Conservation (phyloP, 164 flowering plant species). For the Chimonanthus praecox region DNA sequence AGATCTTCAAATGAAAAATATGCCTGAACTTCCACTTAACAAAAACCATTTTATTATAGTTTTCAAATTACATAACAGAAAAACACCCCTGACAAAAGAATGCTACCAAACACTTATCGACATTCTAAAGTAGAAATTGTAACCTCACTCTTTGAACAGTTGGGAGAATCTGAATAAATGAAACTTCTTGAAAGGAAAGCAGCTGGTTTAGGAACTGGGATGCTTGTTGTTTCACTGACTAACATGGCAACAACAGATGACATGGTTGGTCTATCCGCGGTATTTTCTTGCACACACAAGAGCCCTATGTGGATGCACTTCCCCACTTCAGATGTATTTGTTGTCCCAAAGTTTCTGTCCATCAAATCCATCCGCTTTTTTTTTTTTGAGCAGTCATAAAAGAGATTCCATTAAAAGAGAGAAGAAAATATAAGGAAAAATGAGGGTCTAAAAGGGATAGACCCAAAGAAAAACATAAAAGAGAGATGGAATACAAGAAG, state of each 20-base stretch:
- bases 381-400: too few relatives aligned
- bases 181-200: slow-evolving; percentile 17
- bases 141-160: neutral
- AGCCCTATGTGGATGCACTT: slow-evolving; percentile 4
- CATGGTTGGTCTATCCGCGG: slow-evolving; percentile 8
- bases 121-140: neutral
- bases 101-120: neutral
- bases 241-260: neutral
- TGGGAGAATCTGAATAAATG: neutral
- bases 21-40: too few relatives aligned
- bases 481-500: too few relatives aligned
- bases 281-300: slow-evolving; percentile 9
- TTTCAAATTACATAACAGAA: too few relatives aligned
- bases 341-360: neutral
- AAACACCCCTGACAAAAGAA: too few relatives aligned
- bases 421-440: too few relatives aligned
- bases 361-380: neutral
- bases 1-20: too few relatives aligned
- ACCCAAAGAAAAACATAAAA: too few relatives aligned
- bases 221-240: slow-evolving; percentile 22
- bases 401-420: too few relatives aligned
- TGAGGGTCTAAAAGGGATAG: too few relatives aligned
- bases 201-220: slow-evolving; percentile 24
- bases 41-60: too few relatives aligned
- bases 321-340: neutral